Evolutionary conservation across 345 rosid species (phyloP).

Genomic region (Sisymbrium altissimum): DNA sequence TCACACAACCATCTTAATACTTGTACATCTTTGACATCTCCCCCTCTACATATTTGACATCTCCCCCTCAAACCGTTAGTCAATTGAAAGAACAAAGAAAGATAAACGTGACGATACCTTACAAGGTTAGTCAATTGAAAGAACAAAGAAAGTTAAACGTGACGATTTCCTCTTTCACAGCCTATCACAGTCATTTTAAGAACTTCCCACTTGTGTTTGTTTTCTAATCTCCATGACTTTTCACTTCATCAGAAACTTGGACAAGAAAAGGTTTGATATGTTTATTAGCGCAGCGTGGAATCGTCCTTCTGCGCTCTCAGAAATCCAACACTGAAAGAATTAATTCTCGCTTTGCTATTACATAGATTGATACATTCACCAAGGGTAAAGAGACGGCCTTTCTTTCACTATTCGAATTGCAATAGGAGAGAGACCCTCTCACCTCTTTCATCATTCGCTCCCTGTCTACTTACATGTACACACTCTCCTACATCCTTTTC

Average conservation of each 20-base stretch:
- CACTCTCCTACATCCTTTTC: constrained; percentile 51
- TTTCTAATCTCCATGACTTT: background rate
- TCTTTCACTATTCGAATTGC: constrained; percentile 7
- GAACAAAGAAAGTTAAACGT: too few relatives aligned
- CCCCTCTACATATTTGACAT: too few relatives aligned
- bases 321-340: constrained; percentile 16
- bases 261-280: background rate
- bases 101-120: too few relatives aligned
- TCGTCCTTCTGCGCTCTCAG: background rate
- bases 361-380: constrained; percentile 25
- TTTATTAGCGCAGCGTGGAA: constrained; percentile 10
- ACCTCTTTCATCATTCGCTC: constrained; percentile 8
- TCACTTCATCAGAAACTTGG: background rate
- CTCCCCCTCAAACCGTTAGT: too few relatives aligned
- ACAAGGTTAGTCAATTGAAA: too few relatives aligned
- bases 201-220: background rate
- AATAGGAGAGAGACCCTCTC: background rate
- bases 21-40: too few relatives aligned
- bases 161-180: too few relatives aligned
- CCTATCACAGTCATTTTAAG: background rate
- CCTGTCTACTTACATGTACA: constrained; percentile 21
- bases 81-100: too few relatives aligned
- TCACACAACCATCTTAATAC: too few relatives aligned
- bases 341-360: background rate
- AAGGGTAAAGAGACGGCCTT: constrained; percentile 3